Base-by-base conservation (phyloP, 2,329 filamentous ascomycete genomes). In the Fusarium subtropicale region DNA sequence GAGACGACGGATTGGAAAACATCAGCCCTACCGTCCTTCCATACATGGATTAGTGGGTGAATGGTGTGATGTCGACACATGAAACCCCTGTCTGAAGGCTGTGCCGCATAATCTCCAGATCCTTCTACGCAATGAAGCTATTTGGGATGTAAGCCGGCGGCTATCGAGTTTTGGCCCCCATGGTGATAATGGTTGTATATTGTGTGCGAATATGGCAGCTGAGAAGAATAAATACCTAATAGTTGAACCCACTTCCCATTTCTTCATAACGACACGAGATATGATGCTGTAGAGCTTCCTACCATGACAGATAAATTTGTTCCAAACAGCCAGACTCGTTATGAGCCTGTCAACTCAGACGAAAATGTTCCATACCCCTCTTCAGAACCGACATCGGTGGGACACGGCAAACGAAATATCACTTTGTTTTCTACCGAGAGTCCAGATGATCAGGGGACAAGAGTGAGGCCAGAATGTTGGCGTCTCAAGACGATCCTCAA, bases 271-370 rank as follows among this genome's bases (percentile, higher is more conserved):
- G 11, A 26, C 9, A 7, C 9, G 5, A 20, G 15, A 10, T 18
- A 36, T 26, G 16, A 36, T 56, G 18, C 1, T n/a, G 13, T 24
- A 4, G 8, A 39, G 18, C 12, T 12, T 9, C 8, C 6, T 1
- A 4, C 12, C 9, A 63, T 63, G 60, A 31, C 48, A 9, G 66
- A 69, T 7, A 64, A 47, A 36, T 28, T 26, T 4, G 26, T 10
- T 13, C 44, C 39, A 22, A 47, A 22, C 18, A 41, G 56, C 4
- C 50, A 61, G 26, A 62, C 68, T 50, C 62, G 60, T 3, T 71
- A 71, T 15, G 66, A 69, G 41, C 66, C 55, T 9, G 69, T 71
- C 22, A 51, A 41, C 15, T 50, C 47, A 3, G 62, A 71, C 20
- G 69, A 71, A 20, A 33, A 61, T 24, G 39, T 38, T 10, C 15